Percentiles rank a stretch among this genome's conserved stretches.
These are phyloP conservation scores for Diaporthe sp. DNA, from an alignment of 2,329 filamentous ascomycete genomes.

Conservation along the genomic window DNA sequence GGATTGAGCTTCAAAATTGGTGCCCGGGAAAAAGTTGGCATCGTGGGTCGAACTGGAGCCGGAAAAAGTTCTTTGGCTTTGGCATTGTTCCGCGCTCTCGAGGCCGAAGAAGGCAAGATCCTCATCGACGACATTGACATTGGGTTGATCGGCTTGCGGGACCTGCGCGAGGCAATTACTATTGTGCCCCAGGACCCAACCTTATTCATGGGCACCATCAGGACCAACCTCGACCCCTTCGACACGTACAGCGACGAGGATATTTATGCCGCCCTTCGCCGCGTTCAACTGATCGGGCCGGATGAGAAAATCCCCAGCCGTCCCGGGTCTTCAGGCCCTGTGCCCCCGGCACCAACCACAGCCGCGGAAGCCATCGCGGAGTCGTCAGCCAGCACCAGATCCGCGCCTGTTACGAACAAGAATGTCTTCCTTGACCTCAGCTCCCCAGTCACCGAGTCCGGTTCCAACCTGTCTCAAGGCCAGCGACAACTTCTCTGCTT, in stretches of 20 bases:
- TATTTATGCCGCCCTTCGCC: slow-evolving; percentile 86
- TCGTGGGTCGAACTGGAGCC: slow-evolving; percentile 94
- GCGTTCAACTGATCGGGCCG: slow-evolving; percentile 86
- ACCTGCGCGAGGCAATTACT: slow-evolving; percentile 92
- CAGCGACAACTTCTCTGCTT: slow-evolving; percentile 96
- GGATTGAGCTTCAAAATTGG: slow-evolving; percentile 88
- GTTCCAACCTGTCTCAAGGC: slow-evolving; percentile 94
- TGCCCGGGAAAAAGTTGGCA: slow-evolving; percentile 92
- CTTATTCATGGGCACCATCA: slow-evolving; percentile 91
- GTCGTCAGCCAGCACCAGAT: slow-evolving; percentile 39
- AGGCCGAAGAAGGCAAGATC: slow-evolving; percentile 91
- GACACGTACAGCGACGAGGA: slow-evolving; percentile 89
- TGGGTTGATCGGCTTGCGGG: slow-evolving; percentile 89
- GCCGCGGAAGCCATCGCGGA: slow-evolving; percentile 42
- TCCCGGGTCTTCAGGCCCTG: slow-evolving; percentile 40
- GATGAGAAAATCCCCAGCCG: slow-evolving; percentile 59
- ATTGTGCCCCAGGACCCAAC: slow-evolving; percentile 99
- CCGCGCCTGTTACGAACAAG: slow-evolving; percentile 79
- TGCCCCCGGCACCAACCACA: slow-evolving; percentile 46
- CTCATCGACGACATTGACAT: slow-evolving; percentile 94
- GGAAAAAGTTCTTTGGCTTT: slow-evolving; percentile 96
- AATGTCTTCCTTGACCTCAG: slow-evolving; percentile 93
- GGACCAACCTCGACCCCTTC: slow-evolving; percentile 95
- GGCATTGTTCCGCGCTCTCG: slow-evolving; percentile 92
- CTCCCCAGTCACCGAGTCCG: slow-evolving; percentile 88